phyloP scores from a whole-genome alignment of 1,284 basidiomycete genomes.

The Cystobasidium sp. region DNA sequence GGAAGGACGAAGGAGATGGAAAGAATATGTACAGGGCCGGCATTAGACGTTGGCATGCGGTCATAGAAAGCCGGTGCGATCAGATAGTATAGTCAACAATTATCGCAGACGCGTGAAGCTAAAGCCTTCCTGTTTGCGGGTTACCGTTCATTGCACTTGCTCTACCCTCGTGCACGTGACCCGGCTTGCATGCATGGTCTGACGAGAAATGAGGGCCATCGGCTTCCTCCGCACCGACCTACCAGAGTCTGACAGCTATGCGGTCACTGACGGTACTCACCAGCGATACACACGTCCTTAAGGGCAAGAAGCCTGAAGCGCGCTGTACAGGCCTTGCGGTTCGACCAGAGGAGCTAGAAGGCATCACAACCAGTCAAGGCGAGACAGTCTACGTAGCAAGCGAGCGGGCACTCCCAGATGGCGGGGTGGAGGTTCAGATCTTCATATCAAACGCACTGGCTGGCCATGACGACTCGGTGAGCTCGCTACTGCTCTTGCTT shows the following conservation, averaged over 20 bases:
- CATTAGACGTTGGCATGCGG: background rate
- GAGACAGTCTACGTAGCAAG: constrained; percentile 38
- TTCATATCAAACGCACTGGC: constrained; percentile 29
- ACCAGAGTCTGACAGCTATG: constrained; percentile 2
- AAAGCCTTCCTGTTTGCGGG: too few species aligned
- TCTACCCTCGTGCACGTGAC: background rate
- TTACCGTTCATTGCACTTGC: background rate
- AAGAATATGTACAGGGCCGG: constrained; percentile 26
- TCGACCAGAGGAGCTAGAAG: constrained; percentile 31
- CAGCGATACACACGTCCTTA: constrained; percentile 1
- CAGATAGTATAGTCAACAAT: background rate
- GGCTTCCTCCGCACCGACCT: background rate
- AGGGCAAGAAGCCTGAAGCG: constrained; percentile 43
- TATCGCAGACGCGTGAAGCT: too few species aligned
- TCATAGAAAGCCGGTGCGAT: background rate
- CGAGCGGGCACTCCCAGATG: constrained; percentile 33
- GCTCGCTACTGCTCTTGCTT: constrained; percentile 8
- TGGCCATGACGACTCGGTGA: constrained; percentile 17
- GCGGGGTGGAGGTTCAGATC: constrained; percentile 40
- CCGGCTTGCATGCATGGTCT: too few species aligned
- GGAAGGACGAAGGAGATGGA: constrained; percentile 32
- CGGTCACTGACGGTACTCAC: constrained; percentile 31
- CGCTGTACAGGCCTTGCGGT: constrained; percentile 39
- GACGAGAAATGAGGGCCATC: too few species aligned
- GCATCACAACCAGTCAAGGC: constrained; percentile 22